phyloP scores from a whole-genome alignment of 768 basidiomycete species.

The Kwoniella newhampshirensis region DNA sequence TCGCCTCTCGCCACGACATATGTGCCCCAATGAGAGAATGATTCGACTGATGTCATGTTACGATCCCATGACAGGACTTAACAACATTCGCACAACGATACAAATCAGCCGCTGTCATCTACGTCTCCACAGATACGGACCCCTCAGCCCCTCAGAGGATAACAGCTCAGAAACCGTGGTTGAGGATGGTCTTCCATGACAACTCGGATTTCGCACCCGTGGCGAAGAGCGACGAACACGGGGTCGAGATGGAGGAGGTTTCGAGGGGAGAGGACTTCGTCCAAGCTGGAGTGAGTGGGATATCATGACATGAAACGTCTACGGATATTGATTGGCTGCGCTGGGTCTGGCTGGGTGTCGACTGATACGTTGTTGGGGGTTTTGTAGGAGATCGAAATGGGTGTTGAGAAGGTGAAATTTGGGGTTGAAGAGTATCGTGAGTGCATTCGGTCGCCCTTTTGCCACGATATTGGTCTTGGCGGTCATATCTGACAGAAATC shows the following conservation, averaged over 20 bases:
- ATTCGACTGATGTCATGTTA: not conserved
- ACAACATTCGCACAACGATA: slow-evolving; percentile 9
- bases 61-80: slow-evolving; percentile 9
- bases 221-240: slow-evolving; percentile 22
- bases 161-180: slow-evolving; percentile 42
- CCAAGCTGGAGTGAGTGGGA: slow-evolving; percentile 41
- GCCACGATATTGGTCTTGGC: not conserved
- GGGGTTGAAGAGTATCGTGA: slow-evolving; percentile 45
- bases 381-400: slow-evolving; percentile 45
- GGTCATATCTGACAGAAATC: not conserved
- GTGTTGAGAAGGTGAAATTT: slow-evolving; percentile 41
- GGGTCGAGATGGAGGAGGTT: slow-evolving; percentile 40
- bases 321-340: no score
- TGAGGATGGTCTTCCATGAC: slow-evolving; percentile 46
- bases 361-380: not conserved
- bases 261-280: slow-evolving; percentile 50
- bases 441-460: slow-evolving; percentile 9
- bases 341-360: no score
- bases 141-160: slow-evolving; percentile 24
- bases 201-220: slow-evolving; percentile 50
- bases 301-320: not conserved
- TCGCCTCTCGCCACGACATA: no score
- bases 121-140: slow-evolving; percentile 47
- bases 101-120: slow-evolving; percentile 35
- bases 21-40: not conserved